Percentiles rank a stretch among this genome's conserved stretches.
Evolutionary conservation across 1,284 basidiomycete species (phyloP).

Genomic region (Cutaneotrichosporon mucoides): DNA sequence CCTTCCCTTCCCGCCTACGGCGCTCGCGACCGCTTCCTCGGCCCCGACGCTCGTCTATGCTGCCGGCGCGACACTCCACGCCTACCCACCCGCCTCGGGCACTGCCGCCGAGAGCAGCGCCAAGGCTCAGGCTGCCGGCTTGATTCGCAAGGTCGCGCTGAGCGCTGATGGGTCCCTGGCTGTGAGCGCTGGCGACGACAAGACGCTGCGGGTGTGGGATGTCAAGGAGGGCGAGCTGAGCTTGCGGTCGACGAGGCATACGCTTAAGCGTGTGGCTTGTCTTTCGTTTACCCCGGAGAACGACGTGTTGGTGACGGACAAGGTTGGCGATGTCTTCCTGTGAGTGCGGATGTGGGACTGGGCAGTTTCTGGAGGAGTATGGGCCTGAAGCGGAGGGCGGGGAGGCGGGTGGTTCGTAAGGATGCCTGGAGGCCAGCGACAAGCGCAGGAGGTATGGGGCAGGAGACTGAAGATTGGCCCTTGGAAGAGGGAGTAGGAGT

Average conservation of each 20-base stretch:
- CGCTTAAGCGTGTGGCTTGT: conserved; percentile 26
- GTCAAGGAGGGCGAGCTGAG: conserved; percentile 37
- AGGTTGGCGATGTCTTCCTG: conserved; percentile 45
- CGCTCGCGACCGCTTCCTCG: conserved; percentile 14
- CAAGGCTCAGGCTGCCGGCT: conserved; percentile 22
- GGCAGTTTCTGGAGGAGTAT: no score
- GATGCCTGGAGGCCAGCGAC: no score
- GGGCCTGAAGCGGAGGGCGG: no score
- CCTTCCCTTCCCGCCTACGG: conserved; percentile 16
- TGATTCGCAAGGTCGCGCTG: conserved; percentile 61
- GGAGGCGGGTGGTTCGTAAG: no score
- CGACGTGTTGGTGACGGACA: conserved; percentile 40
- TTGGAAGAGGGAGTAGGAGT: no score
- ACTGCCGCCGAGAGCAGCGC: conserved; percentile 16
- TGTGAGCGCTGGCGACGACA: conserved; percentile 70
- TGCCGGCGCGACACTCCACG: conserved; percentile 12
- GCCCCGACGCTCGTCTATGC: conserved; percentile 9
- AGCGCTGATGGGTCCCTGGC: conserved; percentile 55
- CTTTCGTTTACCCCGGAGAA: conserved; percentile 23
- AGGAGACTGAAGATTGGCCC: no score
- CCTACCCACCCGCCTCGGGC: conserved; percentile 14
- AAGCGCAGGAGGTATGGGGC: no score
- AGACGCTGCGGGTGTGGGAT: conserved; percentile 69
- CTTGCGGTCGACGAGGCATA: conserved; percentile 10
- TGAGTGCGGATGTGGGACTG: no score